A percentile compares a stretch with the other conserved stretches of the same genome.
Evolutionary conservation across 352 stramenopile genomes (phyloP).

Genomic region (Aphanomyces invadans): DNA sequence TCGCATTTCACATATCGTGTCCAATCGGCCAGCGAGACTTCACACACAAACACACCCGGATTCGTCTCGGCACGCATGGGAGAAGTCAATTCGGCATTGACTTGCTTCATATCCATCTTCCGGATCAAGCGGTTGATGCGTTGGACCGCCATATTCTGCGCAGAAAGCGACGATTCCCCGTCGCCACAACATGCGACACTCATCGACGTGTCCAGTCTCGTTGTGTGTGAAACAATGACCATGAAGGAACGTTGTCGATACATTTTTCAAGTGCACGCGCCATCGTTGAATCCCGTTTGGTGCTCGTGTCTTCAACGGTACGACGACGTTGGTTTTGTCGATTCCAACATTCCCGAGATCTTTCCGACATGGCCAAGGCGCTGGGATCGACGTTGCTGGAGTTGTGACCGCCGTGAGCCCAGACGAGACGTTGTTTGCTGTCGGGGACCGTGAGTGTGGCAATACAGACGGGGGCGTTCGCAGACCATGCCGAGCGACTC

Average conservation of each 20-base stretch:
- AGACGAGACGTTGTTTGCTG: constrained; percentile 27
- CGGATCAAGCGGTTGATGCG: not conserved
- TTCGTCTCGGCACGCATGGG: not conserved
- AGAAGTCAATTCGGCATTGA: not conserved
- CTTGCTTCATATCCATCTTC: not conserved
- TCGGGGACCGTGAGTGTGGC: constrained; percentile 39
- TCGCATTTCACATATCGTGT: constrained; percentile 14
- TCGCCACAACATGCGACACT: not conserved
- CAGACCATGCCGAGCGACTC: constrained; percentile 27
- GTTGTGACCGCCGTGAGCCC: constrained; percentile 32
- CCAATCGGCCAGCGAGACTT: constrained; percentile 17
- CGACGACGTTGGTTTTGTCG: constrained; percentile 6
- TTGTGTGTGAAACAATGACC: no score
- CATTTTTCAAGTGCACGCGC: no score
- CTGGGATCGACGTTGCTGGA: constrained; percentile 39
- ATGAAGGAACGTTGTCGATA: no score
- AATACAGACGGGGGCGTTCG: constrained; percentile 29
- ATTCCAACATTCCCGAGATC: constrained; percentile 14
- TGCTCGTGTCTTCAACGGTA: no score
- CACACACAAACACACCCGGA: constrained; percentile 10
- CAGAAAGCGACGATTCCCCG: not conserved
- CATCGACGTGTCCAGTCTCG: not conserved
- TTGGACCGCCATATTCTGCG: not conserved
- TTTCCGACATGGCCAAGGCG: constrained; percentile 18
- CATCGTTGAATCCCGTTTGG: no score